These are phyloP conservation scores for Podospora conica DNA, from an alignment of 495 filamentous ascomycete species.

Conservation along the genomic window DNA sequence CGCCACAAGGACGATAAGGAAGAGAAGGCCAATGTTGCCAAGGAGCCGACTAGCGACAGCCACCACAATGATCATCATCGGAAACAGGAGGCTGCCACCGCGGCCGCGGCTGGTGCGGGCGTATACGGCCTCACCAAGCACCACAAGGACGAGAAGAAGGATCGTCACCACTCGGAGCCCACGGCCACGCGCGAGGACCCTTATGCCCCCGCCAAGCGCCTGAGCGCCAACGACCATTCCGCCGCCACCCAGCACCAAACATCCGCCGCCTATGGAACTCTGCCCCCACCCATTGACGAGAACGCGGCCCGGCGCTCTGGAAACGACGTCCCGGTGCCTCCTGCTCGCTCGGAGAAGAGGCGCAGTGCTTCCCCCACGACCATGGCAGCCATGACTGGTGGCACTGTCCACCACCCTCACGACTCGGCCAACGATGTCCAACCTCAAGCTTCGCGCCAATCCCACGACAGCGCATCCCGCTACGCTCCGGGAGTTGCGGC, in stretches of 20 bases:
- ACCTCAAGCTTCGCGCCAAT: not conserved
- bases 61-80: slow-evolving; percentile 3
- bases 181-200: not conserved
- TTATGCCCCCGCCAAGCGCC: not conserved
- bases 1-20: slow-evolving; percentile 25
- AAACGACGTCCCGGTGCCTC: not conserved
- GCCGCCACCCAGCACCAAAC: not conserved
- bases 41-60: slow-evolving; percentile 10
- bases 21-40: slow-evolving; percentile 1
- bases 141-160: slow-evolving; percentile 15
- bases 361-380: not conserved
- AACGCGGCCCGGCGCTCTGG: not conserved
- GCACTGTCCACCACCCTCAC: not conserved
- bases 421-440: not conserved
- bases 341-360: not conserved
- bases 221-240: not conserved
- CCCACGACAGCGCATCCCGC: not conserved
- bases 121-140: slow-evolving; percentile 17
- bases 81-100: slow-evolving; percentile 26
- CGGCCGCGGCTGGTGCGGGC: slow-evolving; percentile 22
- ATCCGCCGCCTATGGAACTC: not conserved
- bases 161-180: slow-evolving; percentile 6
- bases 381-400: not conserved
- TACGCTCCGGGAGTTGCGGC: slow-evolving; percentile 9
- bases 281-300: not conserved